Evolutionary conservation across 2,329 filamentous ascomycete genomes (phyloP).

Genomic region (Colletotrichum falcatum): DNA sequence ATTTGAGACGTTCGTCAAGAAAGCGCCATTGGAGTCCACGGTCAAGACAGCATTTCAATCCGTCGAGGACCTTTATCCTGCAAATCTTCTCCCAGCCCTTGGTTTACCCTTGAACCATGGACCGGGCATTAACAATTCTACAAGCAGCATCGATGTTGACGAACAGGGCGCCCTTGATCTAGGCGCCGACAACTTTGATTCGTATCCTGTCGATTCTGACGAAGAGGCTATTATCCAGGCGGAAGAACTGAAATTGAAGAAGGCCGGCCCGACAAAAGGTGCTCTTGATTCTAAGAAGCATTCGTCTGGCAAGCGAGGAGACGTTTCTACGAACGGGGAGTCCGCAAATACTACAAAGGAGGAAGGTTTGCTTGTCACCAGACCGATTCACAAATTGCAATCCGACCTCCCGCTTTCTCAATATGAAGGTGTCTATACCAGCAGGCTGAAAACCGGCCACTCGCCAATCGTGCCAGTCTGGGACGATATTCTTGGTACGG

Average conservation of each 20-base stretch:
- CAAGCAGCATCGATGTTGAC: slow-evolving; percentile 71
- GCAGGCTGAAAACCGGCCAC: slow-evolving; percentile 54
- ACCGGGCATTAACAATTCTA: slow-evolving; percentile 48
- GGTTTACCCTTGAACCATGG: slow-evolving; percentile 51
- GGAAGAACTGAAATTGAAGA: slow-evolving; percentile 23
- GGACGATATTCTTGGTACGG: slow-evolving; percentile 54
- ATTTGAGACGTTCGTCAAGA: slow-evolving; percentile 76
- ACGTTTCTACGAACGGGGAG: too few species aligned
- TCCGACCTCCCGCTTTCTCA: background rate
- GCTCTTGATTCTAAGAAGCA: background rate
- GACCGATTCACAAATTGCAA: slow-evolving; percentile 43
- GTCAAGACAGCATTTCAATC: slow-evolving; percentile 86
- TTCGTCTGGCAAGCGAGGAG: background rate
- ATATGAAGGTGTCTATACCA: slow-evolving; percentile 55
- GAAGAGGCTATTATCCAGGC: slow-evolving; percentile 58
- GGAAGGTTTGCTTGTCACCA: background rate
- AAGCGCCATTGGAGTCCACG: slow-evolving; percentile 62
- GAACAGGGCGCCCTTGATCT: slow-evolving; percentile 66
- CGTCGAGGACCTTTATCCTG: slow-evolving; percentile 86
- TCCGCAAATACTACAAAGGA: background rate
- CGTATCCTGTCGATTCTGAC: slow-evolving; percentile 65
- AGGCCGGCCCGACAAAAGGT: background rate
- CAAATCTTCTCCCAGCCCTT: slow-evolving; percentile 66
- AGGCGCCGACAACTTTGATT: slow-evolving; percentile 60
- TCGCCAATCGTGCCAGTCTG: slow-evolving; percentile 54